Percentiles rank a stretch among this genome's conserved stretches.
Conservation (phyloP, 805 yeast species). For the Wickerhamiella domercqiae region DNA sequence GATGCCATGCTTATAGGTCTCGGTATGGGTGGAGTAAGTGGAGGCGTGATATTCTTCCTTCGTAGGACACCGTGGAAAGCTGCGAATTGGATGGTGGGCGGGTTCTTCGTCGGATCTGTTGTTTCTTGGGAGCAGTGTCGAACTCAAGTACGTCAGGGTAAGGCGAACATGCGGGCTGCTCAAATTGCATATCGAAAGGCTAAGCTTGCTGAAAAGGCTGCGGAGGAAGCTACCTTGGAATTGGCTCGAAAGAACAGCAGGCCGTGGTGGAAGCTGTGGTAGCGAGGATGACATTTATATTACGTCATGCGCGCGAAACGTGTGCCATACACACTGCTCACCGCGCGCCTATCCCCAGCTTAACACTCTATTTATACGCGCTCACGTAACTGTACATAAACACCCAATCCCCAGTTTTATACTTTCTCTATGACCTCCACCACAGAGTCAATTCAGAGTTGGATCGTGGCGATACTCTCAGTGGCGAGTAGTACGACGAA, state of each 20-base stretch:
- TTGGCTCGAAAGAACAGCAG: neutral
- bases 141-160: slow-evolving; percentile 46
- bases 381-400: no score
- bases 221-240: no score
- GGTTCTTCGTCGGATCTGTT: slow-evolving; percentile 61
- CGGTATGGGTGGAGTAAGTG: slow-evolving; percentile 21
- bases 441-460: neutral
- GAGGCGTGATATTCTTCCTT: slow-evolving; percentile 19
- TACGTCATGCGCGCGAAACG: no score
- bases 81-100: slow-evolving; percentile 71
- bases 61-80: slow-evolving; percentile 30
- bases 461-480: neutral
- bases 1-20: slow-evolving; percentile 24
- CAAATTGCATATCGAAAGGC: slow-evolving; percentile 24
- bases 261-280: neutral
- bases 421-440: neutral
- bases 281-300: no score
- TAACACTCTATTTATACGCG: no score
- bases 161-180: slow-evolving; percentile 54
- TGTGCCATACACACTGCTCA: no score
- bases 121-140: slow-evolving; percentile 93
- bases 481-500: neutral
- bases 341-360: no score
- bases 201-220: slow-evolving; percentile 2
- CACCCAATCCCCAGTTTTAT: no score